These are phyloP conservation scores for Termitomyces sp. DNA, from an alignment of 768 basidiomycete genomes.

Conservation along the genomic window DNA sequence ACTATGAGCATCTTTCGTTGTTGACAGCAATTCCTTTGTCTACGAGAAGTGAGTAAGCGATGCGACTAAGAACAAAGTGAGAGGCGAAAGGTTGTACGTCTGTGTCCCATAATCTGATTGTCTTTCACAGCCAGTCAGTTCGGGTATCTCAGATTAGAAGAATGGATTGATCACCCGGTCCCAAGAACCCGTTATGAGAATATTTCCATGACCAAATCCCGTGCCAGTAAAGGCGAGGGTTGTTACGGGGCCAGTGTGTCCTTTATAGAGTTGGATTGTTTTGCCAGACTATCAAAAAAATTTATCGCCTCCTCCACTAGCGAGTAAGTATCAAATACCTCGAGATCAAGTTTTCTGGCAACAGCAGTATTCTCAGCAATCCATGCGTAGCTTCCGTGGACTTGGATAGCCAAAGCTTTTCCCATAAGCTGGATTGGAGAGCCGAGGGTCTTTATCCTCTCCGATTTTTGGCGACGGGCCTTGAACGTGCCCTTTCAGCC, in stretches of 20 bases:
- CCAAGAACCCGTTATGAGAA: conserved; percentile 92
- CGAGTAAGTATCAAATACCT: conserved; percentile 43
- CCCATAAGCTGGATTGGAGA: conserved; percentile 74
- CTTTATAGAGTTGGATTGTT: conserved; percentile 69
- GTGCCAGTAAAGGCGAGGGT: conserved; percentile 65
- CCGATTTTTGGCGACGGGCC: conserved; percentile 72
- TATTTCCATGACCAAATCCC: conserved; percentile 36
- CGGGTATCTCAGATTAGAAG: not conserved
- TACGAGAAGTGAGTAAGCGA: conserved; percentile 23
- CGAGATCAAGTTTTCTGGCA: conserved; percentile 68
- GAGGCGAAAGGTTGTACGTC: conserved; percentile 40
- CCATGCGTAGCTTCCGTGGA: conserved; percentile 71
- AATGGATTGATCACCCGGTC: conserved; percentile 53
- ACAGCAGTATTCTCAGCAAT: conserved; percentile 84
- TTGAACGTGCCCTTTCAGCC: conserved; percentile 23
- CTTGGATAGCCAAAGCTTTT: conserved; percentile 67
- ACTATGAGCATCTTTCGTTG: conserved; percentile 65
- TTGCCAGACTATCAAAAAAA: conserved; percentile 65
- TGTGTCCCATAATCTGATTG: conserved; percentile 84
- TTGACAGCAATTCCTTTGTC: conserved; percentile 69
- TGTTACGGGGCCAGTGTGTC: conserved; percentile 89
- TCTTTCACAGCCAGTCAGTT: conserved; percentile 40
- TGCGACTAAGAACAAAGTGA: conserved; percentile 1
- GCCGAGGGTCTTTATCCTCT: conserved; percentile 67
- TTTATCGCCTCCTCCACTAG: conserved; percentile 1